A percentile compares a stretch with the other conserved stretches of the same genome.
phyloP scores from a whole-genome alignment of 2,329 filamentous ascomycete genomes.

The Colletotrichum lindemuthianum region DNA sequence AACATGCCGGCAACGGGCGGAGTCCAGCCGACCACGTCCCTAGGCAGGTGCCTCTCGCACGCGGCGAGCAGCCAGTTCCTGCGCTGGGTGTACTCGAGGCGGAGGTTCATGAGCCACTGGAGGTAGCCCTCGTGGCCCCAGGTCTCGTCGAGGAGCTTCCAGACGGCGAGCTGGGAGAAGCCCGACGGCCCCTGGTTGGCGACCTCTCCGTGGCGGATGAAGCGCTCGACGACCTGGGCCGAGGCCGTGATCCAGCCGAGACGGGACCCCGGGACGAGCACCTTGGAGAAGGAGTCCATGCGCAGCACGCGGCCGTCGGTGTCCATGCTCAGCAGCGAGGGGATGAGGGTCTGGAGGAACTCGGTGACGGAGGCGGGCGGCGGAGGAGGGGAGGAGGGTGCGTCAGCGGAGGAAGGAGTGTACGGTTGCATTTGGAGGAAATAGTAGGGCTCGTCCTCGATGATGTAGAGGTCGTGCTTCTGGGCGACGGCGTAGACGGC shows the following conservation, averaged over 20 bases:
- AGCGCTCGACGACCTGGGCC: conserved; percentile 85
- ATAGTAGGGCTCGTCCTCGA: conserved; percentile 96
- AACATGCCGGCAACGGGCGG: conserved; percentile 94
- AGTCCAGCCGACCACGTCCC: conserved; percentile 80
- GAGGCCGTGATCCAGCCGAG: conserved; percentile 91
- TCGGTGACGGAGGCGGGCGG: conserved; percentile 72
- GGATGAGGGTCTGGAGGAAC: conserved; percentile 79
- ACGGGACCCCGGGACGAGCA: conserved; percentile 83
- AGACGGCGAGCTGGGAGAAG: conserved; percentile 83
- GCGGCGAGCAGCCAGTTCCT: conserved; percentile 81
- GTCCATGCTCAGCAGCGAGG: conserved; percentile 83
- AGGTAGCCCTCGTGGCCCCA: conserved; percentile 95
- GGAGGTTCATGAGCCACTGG: conserved; percentile 86
- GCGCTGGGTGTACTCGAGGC: conserved; percentile 82
- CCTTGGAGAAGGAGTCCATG: conserved; percentile 94
- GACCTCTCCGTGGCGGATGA: conserved; percentile 83
- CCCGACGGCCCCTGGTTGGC: conserved; percentile 88
- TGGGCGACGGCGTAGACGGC: conserved; percentile 82
- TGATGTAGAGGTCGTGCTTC: conserved; percentile 86
- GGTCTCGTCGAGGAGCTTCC: conserved; percentile 89
- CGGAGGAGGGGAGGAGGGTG: conserved; percentile 59
- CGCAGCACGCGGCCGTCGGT: conserved; percentile 88
- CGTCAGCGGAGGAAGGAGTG: conserved; percentile 50
- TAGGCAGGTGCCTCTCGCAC: conserved; percentile 81
- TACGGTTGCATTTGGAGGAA: conserved; percentile 90